Base-by-base conservation (phyloP, 768 basidiomycete genomes). In the Termitomyces sp. region DNA sequence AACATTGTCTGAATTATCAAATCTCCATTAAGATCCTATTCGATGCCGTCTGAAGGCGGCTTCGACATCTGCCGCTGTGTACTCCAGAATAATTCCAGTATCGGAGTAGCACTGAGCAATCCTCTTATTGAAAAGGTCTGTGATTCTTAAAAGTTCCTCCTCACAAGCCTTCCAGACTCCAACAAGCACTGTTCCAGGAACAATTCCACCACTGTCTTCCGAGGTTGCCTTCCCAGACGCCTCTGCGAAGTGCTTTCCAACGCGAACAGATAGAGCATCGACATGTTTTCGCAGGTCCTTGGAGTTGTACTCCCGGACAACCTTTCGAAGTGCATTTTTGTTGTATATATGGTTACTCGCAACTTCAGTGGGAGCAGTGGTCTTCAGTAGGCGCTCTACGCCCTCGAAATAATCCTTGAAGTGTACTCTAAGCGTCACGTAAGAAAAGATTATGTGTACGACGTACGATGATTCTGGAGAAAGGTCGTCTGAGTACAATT, bases 201-300 rank as follows among this genome's bases (percentile, higher is more conserved):
- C 71, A 56, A 83, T 81, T 35, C 77, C 78, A 32, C 74, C 73
- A 59, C 73, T 75, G 54, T 85, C 83, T 57, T 86, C 83, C 3
- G 73, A 77, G 19, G 80, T 80, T 3, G 80, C 66, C 61, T 83
- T 87, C 59, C 87, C 88, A 10, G 86, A 85, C 1, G 83, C 83
- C 64, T 94, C 91, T 6, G 87, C 87, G 65, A 97, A 98, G 67
- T 98, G 96, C 70, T 98, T 98, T 71, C 96, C 92, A 28, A 98
- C 91, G 10, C 96, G 85, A 67, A 91, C 91, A 71, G 86, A 88
- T 37, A 98, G 77, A 8, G 82, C 81, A 54, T 98, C 96, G 51
- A 96, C 75, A 58, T 89, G 79, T 68, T 96, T 96, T 37, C 91
- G 86, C 12, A 98, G 73, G 68, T 98, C 96, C 71, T 97, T 98